Conservation (phyloP, 2,329 filamentous ascomycete genomes). For the Catunica adiposa region DNA sequence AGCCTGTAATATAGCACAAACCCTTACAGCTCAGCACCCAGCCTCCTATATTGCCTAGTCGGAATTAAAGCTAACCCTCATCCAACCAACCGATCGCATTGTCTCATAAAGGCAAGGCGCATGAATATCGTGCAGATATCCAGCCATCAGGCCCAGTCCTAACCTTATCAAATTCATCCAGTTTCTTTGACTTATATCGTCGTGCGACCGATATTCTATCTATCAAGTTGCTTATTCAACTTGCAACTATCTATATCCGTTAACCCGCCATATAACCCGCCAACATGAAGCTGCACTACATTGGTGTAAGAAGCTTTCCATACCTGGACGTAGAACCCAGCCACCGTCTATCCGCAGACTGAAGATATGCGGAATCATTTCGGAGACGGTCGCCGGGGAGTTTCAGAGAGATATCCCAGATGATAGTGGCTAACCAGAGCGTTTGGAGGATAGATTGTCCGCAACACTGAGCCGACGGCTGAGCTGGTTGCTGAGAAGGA, state of each 20-base stretch:
- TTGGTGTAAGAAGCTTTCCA: slow-evolving; percentile 44
- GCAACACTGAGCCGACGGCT: slow-evolving; percentile 58
- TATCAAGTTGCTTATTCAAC: neutral
- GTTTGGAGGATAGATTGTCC: slow-evolving; percentile 45
- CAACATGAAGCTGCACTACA: slow-evolving; percentile 75
- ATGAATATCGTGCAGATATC: neutral
- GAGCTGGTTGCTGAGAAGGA: slow-evolving; percentile 67
- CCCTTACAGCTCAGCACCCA: too few species aligned
- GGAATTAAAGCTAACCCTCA: neutral
- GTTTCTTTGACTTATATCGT: neutral
- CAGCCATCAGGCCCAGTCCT: neutral
- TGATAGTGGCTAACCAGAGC: neutral
- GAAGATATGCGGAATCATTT: neutral
- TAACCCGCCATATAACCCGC: neutral
- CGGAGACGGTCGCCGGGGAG: neutral
- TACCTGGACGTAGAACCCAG: neutral
- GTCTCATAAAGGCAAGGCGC: neutral
- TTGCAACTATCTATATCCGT: neutral
- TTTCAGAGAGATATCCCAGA: neutral
- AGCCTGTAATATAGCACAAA: too few species aligned
- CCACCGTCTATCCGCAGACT: neutral
- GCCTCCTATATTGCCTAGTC: neutral
- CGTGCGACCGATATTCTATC: neutral
- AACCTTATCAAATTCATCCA: neutral
- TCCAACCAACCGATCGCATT: neutral